Percentiles rank a stretch among this genome's conserved stretches.
Conservation (phyloP, 371 early-diverging fungal genomes). For the Mortierella sp. region DNA sequence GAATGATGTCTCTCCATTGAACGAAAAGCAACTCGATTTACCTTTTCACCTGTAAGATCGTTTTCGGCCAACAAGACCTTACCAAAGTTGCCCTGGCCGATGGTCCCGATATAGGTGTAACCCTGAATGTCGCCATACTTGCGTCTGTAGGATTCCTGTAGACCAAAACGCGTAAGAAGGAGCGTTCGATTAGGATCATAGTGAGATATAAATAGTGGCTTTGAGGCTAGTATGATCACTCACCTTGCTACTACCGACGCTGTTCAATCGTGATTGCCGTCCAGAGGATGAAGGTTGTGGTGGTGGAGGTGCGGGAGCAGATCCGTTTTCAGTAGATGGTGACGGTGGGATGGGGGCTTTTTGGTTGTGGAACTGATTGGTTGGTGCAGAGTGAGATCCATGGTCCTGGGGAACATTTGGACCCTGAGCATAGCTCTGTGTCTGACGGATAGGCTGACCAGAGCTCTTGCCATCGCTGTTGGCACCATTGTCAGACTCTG, state of each 20-base stretch:
- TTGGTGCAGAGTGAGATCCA: slow-evolving; percentile 33
- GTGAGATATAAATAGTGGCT: not conserved
- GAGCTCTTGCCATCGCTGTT: not conserved
- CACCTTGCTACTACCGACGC: slow-evolving; percentile 40
- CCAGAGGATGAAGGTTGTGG: slow-evolving; percentile 22
- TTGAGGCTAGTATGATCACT: too few species aligned
- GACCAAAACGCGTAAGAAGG: not conserved
- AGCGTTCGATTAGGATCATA: too few species aligned
- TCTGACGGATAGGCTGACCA: slow-evolving; percentile 5
- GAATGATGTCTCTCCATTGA: not conserved
- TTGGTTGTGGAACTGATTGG: slow-evolving; percentile 30
- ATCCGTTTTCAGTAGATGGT: not conserved
- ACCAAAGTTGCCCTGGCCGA: slow-evolving; percentile 89
- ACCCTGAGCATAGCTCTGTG: slow-evolving; percentile 20
- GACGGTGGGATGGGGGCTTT: slow-evolving; percentile 22
- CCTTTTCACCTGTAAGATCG: slow-evolving; percentile 68
- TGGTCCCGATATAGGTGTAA: slow-evolving; percentile 59
- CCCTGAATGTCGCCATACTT: slow-evolving; percentile 52
- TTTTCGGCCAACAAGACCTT: slow-evolving; percentile 84
- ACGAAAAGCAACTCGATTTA: slow-evolving; percentile 67
- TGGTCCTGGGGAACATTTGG: slow-evolving; percentile 1
- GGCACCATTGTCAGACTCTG: slow-evolving; percentile 5
- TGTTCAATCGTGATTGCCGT: slow-evolving; percentile 41
- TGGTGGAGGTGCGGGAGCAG: not conserved
- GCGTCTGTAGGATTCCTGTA: slow-evolving; percentile 41